Base-by-base conservation (phyloP, 2,329 filamentous ascomycete genomes). In the Alternaria sp. region DNA sequence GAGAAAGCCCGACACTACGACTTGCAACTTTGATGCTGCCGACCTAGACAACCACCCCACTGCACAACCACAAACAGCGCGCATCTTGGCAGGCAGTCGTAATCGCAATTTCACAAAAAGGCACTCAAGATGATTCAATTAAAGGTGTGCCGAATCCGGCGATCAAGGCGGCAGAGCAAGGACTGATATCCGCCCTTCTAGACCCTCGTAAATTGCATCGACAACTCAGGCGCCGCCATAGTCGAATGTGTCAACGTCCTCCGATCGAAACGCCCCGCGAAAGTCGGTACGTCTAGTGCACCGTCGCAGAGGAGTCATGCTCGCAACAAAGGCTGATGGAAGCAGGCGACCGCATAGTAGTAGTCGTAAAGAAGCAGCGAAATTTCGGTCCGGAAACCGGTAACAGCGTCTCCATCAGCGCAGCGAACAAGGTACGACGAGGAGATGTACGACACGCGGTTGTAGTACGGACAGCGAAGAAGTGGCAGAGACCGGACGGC, bases 151-250 rank as follows among this genome's bases (percentile, higher is more conserved):
- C 18, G 27, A 27, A 36, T 36, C 41, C 46, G 34, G n/a, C 34
- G 16, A 18, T 36, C 20, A 16, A 14, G 25, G 51, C 59, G 56
- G 64, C 60, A 60, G 60, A 51, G 65, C 58, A 59, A 60, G 51
- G 65, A 63, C 76, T 75, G 65, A 98, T 97, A 92, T 69, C 66
- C 45, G 60, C 43, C 60, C 63, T 63, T 83, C 67, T 80, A 84
- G 95, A 92, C 94, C 79, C 93, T 99, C 88, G 88, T 99, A 74
- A 97, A 95, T 83, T 98, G 95, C 90, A 98, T 99, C 88, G 95
- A 99, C 90, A 99, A 97, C 85, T 98, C 95, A 68, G 95, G 95
- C 79, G 95, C 95, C 71, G 94, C 95, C 74, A 86, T 99, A 70
- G 95, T 98, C 82, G 95, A 99, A 84, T 99, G 95, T 83, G 92